Base-by-base conservation (phyloP, 2,329 filamentous ascomycete genomes). In the Fusarium sp. region DNA sequence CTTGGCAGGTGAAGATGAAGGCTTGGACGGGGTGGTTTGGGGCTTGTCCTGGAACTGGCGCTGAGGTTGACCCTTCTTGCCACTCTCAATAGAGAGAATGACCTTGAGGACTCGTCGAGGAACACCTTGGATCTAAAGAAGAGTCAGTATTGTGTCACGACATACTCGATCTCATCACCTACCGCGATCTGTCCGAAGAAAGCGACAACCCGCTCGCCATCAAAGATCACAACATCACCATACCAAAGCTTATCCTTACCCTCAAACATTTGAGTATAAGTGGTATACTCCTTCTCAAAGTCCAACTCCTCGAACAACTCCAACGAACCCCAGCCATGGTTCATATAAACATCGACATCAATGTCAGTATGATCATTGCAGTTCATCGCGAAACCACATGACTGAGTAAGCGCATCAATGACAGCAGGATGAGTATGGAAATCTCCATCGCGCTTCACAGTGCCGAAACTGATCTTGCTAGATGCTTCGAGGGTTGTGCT, bases 211-310 rank as follows among this genome's bases (percentile, higher is more conserved):
- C 76, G 80, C 34, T 86, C 84, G 41, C 83, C 82, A 27, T 88
- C 84, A 59, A 88, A 86, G 68, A 88, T 78, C 65, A 86, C 87
- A 12, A 84, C 85, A 67, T 88, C 85, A 45, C 86, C 86, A 30
- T 66, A 56, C 65, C 65, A 70, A 1, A 67, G 71, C 41, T 69
- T 65, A 2, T 72, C 71, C 6, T 67, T 24, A 0, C 71, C 71
- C 12, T 56, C 62, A 1, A 29, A 30, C 71, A 73, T 73, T 20
- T 69, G 71, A 0, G 71, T 73, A 5, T 74, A 73, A 2, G 71
- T 70, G 6, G 47, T 68, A 11, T 73, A 73, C 11, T 43, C 13
- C 53, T 72, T 72, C n/a, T 73, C 71, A 43, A 73, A 73, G 40
- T 70, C 54, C 8, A 73, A 15, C 34, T 52, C 9, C 30, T 74